These are phyloP conservation scores for Hirschfeldia incana DNA, from an alignment of 345 rosid species.

Conservation along the genomic window DNA sequence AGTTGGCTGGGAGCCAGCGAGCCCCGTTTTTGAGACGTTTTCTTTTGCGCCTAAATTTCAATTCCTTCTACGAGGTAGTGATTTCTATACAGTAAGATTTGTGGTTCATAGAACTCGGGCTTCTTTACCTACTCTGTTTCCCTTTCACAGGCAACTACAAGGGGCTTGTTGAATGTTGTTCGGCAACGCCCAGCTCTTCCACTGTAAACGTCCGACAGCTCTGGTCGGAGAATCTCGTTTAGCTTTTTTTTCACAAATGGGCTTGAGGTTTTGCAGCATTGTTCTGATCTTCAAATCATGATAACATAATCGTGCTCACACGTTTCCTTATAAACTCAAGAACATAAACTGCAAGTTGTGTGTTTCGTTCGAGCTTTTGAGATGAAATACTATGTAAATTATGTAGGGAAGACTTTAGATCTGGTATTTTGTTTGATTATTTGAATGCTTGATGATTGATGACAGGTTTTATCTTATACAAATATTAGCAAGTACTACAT, in stretches of 20 bases:
- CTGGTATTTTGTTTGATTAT: not conserved
- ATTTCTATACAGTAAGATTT: not conserved
- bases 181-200: slow-evolving; percentile 75
- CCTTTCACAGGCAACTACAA: slow-evolving; percentile 70
- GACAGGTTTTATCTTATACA: not conserved
- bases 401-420: not conserved
- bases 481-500: not conserved
- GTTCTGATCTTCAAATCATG: slow-evolving; percentile 18
- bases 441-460: slow-evolving; percentile 10
- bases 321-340: slow-evolving; percentile 3
- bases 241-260: slow-evolving; percentile 6
- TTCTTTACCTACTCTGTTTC: slow-evolving; percentile 21
- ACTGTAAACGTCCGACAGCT: slow-evolving; percentile 37
- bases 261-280: slow-evolving; percentile 20
- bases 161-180: slow-evolving; percentile 78
- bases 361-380: slow-evolving; percentile 20
- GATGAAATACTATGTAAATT: slow-evolving; percentile 16
- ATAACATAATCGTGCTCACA: not conserved
- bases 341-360: slow-evolving; percentile 12
- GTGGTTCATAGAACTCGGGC: not conserved
- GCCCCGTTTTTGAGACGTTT: slow-evolving; percentile 94
- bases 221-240: not conserved
- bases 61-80: slow-evolving; percentile 86
- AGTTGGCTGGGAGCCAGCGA: slow-evolving; percentile 94
- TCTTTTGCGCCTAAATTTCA: slow-evolving; percentile 86